Base-by-base conservation (phyloP, 2,329 filamentous ascomycete genomes). In the Pseudonectria buxi region DNA sequence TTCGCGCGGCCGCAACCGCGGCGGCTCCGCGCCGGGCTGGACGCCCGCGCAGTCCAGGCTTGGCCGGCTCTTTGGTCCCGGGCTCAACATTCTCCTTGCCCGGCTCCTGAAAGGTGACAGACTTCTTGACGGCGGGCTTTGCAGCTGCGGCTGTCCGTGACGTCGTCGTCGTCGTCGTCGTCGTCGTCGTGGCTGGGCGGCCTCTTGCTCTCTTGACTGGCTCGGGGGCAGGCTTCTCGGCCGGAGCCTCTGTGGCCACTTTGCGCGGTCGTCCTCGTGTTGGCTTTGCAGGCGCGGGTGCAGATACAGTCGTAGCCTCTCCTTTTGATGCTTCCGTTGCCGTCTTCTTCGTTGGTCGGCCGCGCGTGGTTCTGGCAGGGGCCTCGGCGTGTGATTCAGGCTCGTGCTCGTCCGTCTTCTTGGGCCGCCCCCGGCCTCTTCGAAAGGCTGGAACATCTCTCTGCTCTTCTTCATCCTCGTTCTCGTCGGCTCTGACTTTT, bases 71-170 rank as follows among this genome's bases (percentile, higher is more conserved):
- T 37, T 59, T 63, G 14, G 55, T 35, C 3, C 56, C 46, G 11
- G 72, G 74, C 14, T 65, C 54, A 26, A 76, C 58, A 44, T 81
- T 81, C 53, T 82, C 78, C 58, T 82, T 81, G 53, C 79, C 76
- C 3, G 74, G 72, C 46, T 76, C 74, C 51, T 79, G 68, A 54
- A 81, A 81, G 39, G 72, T 78, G 49, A 81, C 77, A 3, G 65
- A 69, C 63, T 80, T 82, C 62, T 74, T 79, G 24, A 65, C 56
- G 5, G 65, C 61, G 13, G 71, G 56, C 56, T 66, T 73, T 43
- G 45, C 33, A 25, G 57, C 54, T 3, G 51, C 42, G 24, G 61
- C 56, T 12, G 54, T 44, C 22, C 61, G 64, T 28, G 54, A 51
- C n/a, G 48, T 41, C 12, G 51, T 40, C n/a, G n/a, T n/a, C n/a